These are phyloP conservation scores for Debaryomyces sp. DNA, from an alignment of 1,139 yeast genomes.

Conservation along the genomic window DNA sequence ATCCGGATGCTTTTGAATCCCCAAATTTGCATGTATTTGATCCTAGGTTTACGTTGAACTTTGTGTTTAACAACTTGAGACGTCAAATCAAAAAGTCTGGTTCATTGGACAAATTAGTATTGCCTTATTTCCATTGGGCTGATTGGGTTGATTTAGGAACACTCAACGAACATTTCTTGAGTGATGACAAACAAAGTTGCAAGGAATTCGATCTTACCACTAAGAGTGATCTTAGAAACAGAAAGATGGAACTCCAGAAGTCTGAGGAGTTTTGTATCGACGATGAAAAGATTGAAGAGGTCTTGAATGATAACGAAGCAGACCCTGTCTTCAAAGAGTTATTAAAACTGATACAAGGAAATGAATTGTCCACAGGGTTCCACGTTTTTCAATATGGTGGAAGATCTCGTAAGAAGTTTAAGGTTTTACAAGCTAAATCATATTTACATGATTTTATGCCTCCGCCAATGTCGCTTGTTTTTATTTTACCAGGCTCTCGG, in stretches of 20 bases:
- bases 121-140: constrained; percentile 41
- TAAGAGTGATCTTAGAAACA: constrained; percentile 17
- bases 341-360: constrained; percentile 9
- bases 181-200: constrained; percentile 23
- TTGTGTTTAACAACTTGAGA: constrained; percentile 24
- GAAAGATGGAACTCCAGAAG: constrained; percentile 19
- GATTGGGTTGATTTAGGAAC: constrained; percentile 35
- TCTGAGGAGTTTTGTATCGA: constrained; percentile 30
- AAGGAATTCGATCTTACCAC: constrained; percentile 24
- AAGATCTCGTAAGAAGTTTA: constrained; percentile 28
- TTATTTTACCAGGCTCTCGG: constrained; percentile 28
- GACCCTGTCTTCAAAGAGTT: constrained; percentile 12
- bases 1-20: constrained; percentile 11
- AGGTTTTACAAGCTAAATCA: constrained; percentile 38
- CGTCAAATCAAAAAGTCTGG: constrained; percentile 8
- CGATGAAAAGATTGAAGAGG: constrained; percentile 25
- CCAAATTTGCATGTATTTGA: constrained; percentile 28
- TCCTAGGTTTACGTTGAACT: constrained; percentile 36
- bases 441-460: constrained; percentile 49
- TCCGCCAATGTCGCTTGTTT: constrained; percentile 39
- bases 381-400: constrained; percentile 40
- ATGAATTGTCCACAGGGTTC: constrained; percentile 33
- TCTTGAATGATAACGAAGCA: constrained; percentile 8
- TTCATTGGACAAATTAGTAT: constrained; percentile 10
- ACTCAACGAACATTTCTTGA: constrained; percentile 23